Evolutionary conservation across 257 asterid genomes (phyloP), one percentile per base, ranked within the genome.

Genomic region (Penstemon newberryi): DNA sequence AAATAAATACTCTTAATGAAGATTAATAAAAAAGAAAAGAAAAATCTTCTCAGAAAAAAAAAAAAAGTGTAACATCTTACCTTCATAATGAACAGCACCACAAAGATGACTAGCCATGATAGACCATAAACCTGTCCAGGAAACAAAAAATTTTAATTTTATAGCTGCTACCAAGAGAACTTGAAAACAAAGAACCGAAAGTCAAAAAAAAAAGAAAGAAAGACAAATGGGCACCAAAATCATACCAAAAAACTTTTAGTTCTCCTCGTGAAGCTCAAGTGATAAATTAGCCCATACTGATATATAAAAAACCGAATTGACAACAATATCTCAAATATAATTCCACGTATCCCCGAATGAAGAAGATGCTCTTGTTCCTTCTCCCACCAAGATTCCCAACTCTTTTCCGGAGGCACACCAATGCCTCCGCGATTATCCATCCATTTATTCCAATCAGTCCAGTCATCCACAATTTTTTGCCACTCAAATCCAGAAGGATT

Each of bases 301-400:
- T 89, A 92, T 5, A 92, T 58, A 70, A 92, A 92, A 71, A 92
- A 92, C 4, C 98, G 92, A 37, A 89, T 5, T 5, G 98, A 90
- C 75, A 92, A 70, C 77, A 92, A 83, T 68, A 92, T 87, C 80
- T 92, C 98, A 4, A 85, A 78, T 33, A 85, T 70, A 45, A 86
- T 81, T 15, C 98, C 98, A 45, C 85, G 93, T 18, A 56, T 71
- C 68, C 98, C 97, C 9, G 98, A 80, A 77, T 86, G 70, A 56
- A 49, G 70, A 73, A 92, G 87, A 86, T 92, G 98, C 77, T 79
- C 88, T 33, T 82, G 95, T 64, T 92, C 96, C 42, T 80, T 86
- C 81, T 87, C 98, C 98, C 98, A 92, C 98, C 97, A 92, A 70
- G 98, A 92, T 77, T 92, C 96, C 98, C 98, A 92, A 71, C 98